Conservation (phyloP, 208 protist genomes). For the Trypanosoma congolense region DNA sequence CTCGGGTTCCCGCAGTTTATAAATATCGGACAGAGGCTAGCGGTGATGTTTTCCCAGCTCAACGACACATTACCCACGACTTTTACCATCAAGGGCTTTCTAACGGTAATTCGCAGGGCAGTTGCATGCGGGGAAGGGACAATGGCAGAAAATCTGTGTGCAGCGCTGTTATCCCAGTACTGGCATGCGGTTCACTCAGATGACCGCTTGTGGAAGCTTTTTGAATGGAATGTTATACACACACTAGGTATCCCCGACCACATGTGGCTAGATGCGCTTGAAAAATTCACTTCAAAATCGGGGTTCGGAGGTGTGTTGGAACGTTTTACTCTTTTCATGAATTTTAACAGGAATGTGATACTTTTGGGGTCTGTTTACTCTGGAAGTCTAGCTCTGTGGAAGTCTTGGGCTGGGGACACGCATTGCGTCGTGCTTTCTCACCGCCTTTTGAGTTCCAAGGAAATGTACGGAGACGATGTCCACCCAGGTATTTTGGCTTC, state of each 20-base stretch:
- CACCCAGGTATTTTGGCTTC: conserved; percentile 36
- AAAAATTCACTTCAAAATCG: conserved; percentile 3
- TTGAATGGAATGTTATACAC: conserved; percentile 46
- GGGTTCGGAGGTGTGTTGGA: conserved; percentile 21
- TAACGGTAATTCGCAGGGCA: conserved; percentile 35
- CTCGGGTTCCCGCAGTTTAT: conserved; percentile 31
- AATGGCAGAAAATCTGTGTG: conserved; percentile 28
- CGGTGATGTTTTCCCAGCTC: conserved; percentile 54
- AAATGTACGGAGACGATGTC: conserved; percentile 58
- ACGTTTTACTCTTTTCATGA: conserved; percentile 54
- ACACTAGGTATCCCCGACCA: conserved; percentile 24
- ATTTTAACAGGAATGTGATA: conserved; percentile 41
- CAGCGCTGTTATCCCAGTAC: conserved; percentile 40
- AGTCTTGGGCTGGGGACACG: conserved; percentile 37
- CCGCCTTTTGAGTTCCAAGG: conserved; percentile 43
- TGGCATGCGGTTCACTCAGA: conserved; percentile 31
- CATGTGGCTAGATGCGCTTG: conserved; percentile 15
- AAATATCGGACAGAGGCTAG: conserved; percentile 36
- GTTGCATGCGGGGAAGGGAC: not conserved
- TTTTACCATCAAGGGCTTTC: conserved; percentile 47
- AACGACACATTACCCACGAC: conserved; percentile 29
- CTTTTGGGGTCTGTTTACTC: conserved; percentile 64
- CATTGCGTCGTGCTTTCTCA: conserved; percentile 46
- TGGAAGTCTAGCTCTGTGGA: conserved; percentile 70
- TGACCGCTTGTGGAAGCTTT: conserved; percentile 26